Base-by-base conservation (phyloP, 306 rosid species). In the Carpinus fangiana region DNA sequence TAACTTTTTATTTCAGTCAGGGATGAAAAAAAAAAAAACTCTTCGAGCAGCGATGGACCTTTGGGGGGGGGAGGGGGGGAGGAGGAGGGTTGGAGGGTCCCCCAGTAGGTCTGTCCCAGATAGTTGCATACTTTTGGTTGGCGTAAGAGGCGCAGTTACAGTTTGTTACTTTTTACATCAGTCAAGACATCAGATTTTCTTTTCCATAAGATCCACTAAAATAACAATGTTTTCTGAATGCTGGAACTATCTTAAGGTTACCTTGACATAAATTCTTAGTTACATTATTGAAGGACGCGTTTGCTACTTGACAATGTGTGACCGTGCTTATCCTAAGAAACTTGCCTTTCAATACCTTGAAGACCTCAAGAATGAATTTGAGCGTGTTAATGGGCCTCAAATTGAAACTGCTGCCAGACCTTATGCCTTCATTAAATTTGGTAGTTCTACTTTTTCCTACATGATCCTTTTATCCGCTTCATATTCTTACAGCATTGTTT, bases 361-460 rank as follows among this genome's bases (percentile, higher is more conserved):
- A 89, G 99, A 96, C 61, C 97, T 96, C 73, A 91, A 90, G 84
- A 93, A 93, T 57, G 99, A 96, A 81, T 96, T 96, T 87, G 99
- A 96, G 85, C 99, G 94, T 75, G 92, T 83, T 36, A 93, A 96
- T 75, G 97, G 93, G 52, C 75, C 93, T 76, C 99, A 96, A 82
- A 96, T 96, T 60, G 99, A 96, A 89, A 96, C 99, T 64, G 99
- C 98, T 72, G 99, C 99, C 67, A 90, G 99, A 85, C 99, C 99
- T 64, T 96, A 96, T 83, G 99, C 99, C 80, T 96, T 96, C 92
- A 93, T 96, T 62, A 96, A 96, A 81, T 96, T 96, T 78, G 99
- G 99, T 96, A 89, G 14, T 82, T 85, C 72, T 80, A 12, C 65
- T 48, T 72, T n/a, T 51, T 55, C 80, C 36, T 65, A 47, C 57